Base-by-base conservation (phyloP, 2,329 filamentous ascomycete genomes). In the Sclerotinia nivalis region DNA sequence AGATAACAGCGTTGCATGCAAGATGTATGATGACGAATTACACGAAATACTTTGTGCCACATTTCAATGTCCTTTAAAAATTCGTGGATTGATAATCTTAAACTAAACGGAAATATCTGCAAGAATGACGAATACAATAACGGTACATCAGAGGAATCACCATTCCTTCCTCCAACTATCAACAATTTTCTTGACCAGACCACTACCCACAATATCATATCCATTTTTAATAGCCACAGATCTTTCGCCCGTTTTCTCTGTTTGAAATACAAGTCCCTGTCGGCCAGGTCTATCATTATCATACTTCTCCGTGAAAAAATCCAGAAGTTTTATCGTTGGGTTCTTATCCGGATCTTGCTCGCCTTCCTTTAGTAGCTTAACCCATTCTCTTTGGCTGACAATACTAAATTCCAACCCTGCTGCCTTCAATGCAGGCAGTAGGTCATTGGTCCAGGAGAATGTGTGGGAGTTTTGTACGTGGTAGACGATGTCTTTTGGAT, bases 241-340 rank as follows among this genome's bases (percentile, higher is more conserved):
- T 47, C 18, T 69, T 7, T 31, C 10, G 1, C 58, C 67, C 5
- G 81, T 82, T 60, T 74, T 75, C 31, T 73, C 65, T 31, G 81
- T 83, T 40, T 78, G 77, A 64, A 84, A 84, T 0, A 78, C 76
- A 9, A 82, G 75, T 0, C 78, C 80, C 31, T 78, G 78, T 34
- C 80, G 74, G 0, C 77, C 79, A 0, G 80, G 78, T 5, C 75
- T 77, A 28, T 82, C 81, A 56, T 82, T 81, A 61, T 84, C 82
- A 71, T 87, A 87, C 74, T 87, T 87, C 2, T 74, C 78, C 64
- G 77, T 77, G 72, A 85, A 87, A 37, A 84, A 83, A 58, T 85
- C 84, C 0, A 87, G 73, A 54, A 88, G 78, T 79, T 87, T 87
- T 66, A 86, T 76, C 20, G 82, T 84, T 0, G 84, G 85, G 72